Evolutionary conservation across 805 yeast genomes (phyloP).

Genomic region (Saturnispora diversa): DNA sequence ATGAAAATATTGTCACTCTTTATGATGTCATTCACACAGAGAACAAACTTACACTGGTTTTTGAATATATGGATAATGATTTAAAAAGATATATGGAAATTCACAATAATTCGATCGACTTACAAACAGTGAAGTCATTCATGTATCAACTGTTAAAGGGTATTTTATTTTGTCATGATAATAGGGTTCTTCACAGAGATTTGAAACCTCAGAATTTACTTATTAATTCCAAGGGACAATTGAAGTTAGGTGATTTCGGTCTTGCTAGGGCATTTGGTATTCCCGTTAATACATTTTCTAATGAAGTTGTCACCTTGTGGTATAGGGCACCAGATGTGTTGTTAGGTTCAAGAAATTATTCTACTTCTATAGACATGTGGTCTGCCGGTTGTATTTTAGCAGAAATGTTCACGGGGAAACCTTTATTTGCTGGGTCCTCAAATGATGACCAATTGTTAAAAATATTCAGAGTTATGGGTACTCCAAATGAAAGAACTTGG

Average conservation of each 20-base stretch:
- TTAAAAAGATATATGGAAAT: slow-evolving; percentile 79
- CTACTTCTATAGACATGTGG: slow-evolving; percentile 98
- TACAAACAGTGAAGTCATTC: slow-evolving; percentile 74
- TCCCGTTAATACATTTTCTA: slow-evolving; percentile 93
- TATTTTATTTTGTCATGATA: slow-evolving; percentile 78
- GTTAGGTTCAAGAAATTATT: slow-evolving; percentile 88
- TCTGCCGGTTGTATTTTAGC: slow-evolving; percentile 97
- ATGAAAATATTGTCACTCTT: slow-evolving; percentile 83
- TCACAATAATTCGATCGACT: slow-evolving; percentile 36
- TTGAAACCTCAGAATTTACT: slow-evolving; percentile 92
- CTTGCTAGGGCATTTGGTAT: slow-evolving; percentile 96
- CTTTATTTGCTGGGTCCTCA: slow-evolving; percentile 91
- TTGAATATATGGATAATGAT: slow-evolving; percentile 90
- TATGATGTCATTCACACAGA: slow-evolving; percentile 97
- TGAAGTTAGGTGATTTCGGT: slow-evolving; percentile 94
- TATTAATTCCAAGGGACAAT: slow-evolving; percentile 81
- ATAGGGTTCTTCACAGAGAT: slow-evolving; percentile 75
- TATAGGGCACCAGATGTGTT: slow-evolving; percentile 96
- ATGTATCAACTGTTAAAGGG: slow-evolving; percentile 93
- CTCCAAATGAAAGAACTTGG: slow-evolving; percentile 95
- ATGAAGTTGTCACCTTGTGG: slow-evolving; percentile 97
- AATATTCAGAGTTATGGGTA: slow-evolving; percentile 90
- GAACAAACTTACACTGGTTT: slow-evolving; percentile 87
- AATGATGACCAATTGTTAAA: slow-evolving; percentile 92
- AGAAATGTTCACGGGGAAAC: slow-evolving; percentile 97